phyloP scores from a whole-genome alignment of 305 asterid species.

The Fraxinus dipetala region DNA sequence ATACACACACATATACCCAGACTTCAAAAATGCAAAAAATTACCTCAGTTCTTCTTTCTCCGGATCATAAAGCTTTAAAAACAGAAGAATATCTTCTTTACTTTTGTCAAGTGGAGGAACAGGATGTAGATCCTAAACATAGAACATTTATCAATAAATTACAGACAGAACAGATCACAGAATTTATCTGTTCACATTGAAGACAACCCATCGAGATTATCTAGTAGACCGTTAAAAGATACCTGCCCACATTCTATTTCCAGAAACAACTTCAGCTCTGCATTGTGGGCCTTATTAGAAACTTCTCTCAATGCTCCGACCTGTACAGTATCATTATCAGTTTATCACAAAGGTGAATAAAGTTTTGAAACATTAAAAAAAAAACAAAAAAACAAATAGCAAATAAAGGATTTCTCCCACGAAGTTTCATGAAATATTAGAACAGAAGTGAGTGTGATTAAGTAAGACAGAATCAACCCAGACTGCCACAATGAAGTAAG shows the following conservation, averaged over 20 bases:
- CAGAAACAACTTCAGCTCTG: conserved; percentile 43
- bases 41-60: conserved; percentile 66
- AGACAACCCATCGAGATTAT: neutral
- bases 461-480: neutral
- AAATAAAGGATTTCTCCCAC: neutral
- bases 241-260: conserved; percentile 48
- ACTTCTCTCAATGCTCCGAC: conserved; percentile 44
- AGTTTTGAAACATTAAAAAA: neutral
- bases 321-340: conserved; percentile 29
- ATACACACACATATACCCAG: neutral
- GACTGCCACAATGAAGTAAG: neutral
- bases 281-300: conserved; percentile 33
- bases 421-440: neutral
- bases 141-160: conserved; percentile 11
- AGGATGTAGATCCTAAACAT: conserved; percentile 36
- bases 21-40: neutral
- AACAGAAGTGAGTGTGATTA: neutral
- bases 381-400: neutral
- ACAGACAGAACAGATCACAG: neutral
- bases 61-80: conserved; percentile 49
- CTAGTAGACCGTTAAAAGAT: neutral
- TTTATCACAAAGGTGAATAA: conserved; percentile 3
- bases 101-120: conserved; percentile 32
- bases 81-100: conserved; percentile 45
- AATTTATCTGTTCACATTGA: neutral